phyloP scores from a whole-genome alignment of 495 filamentous ascomycete species.

The Penicillium paradoxum region DNA sequence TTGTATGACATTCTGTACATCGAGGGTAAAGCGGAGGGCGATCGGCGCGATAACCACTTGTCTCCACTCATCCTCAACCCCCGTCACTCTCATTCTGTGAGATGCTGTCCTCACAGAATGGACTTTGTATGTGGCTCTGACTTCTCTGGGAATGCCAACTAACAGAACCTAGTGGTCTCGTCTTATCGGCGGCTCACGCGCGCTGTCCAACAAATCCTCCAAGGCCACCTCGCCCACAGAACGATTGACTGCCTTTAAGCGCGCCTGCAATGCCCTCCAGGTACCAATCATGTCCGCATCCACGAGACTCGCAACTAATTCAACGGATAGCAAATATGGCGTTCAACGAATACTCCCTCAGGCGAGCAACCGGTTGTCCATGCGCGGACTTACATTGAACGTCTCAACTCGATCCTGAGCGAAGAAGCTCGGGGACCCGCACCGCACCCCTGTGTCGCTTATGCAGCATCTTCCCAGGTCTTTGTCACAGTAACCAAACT shows the following conservation, averaged over 20 bases:
- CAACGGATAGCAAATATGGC: conserved; percentile 67
- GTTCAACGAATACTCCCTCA: conserved; percentile 50
- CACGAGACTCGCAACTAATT: conserved; percentile 10
- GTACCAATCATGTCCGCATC: conserved; percentile 42
- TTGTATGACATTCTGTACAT: background rate
- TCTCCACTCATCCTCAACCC: conserved; percentile 23
- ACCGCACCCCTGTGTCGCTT: conserved; percentile 83
- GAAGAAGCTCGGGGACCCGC: conserved; percentile 84
- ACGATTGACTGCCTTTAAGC: conserved; percentile 85
- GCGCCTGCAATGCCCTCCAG: conserved; percentile 77
- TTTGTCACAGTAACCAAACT: conserved; percentile 84
- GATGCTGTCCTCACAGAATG: conserved; percentile 35
- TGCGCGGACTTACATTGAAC: conserved; percentile 54
- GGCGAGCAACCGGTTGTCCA: conserved; percentile 47
- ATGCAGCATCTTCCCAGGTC: conserved; percentile 76
- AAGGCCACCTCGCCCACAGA: conserved; percentile 72
- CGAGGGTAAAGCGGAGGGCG: background rate
- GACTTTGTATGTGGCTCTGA: conserved; percentile 34
- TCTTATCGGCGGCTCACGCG: conserved; percentile 76
- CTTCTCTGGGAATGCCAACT: conserved; percentile 5
- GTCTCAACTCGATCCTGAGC: conserved; percentile 71
- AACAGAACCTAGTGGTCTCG: conserved; percentile 67
- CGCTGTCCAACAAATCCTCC: conserved; percentile 57
- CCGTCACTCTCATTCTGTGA: conserved; percentile 17
- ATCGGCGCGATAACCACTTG: conserved; percentile 22